These are phyloP conservation scores for Populus hybrid DNA, from an alignment of 441 rosid genomes.

Conservation along the genomic window DNA sequence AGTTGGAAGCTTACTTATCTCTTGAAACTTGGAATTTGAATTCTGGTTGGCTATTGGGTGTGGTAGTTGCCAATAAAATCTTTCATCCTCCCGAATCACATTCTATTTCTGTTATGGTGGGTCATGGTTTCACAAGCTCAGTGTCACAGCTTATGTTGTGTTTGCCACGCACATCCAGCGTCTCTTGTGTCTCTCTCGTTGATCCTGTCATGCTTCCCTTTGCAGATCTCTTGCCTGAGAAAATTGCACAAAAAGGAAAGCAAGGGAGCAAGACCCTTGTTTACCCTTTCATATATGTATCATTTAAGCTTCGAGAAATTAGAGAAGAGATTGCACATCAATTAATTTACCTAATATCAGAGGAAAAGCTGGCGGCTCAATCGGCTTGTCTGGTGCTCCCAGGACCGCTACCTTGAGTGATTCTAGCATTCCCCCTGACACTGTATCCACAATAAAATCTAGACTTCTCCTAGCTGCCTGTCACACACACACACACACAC, in stretches of 20 bases:
- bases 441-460: slow-evolving; percentile 69
- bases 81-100: too few relatives aligned
- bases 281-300: neutral
- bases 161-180: slow-evolving; percentile 70
- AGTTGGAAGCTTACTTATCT: too few relatives aligned
- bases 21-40: too few relatives aligned
- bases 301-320: neutral
- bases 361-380: slow-evolving; percentile 71
- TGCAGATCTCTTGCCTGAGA: slow-evolving; percentile 59
- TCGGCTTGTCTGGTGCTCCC: slow-evolving; percentile 58
- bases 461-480: slow-evolving; percentile 51
- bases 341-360: slow-evolving; percentile 50
- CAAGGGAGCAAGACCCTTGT: neutral
- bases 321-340: too few relatives aligned
- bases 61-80: too few relatives aligned
- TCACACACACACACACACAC: neutral
- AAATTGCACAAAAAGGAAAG: neutral
- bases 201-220: slow-evolving; percentile 71
- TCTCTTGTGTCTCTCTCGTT: slow-evolving; percentile 70
- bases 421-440: slow-evolving; percentile 62
- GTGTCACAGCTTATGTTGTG: slow-evolving; percentile 59
- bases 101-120: neutral
- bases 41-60: too few relatives aligned
- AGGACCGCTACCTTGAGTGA: slow-evolving; percentile 56
- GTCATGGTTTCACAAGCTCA: slow-evolving; percentile 44